Percentiles rank a stretch among this genome's conserved stretches.
These are phyloP conservation scores for Penicillium sp. DNA, from an alignment of 2,329 filamentous ascomycete species.

Conservation along the genomic window DNA sequence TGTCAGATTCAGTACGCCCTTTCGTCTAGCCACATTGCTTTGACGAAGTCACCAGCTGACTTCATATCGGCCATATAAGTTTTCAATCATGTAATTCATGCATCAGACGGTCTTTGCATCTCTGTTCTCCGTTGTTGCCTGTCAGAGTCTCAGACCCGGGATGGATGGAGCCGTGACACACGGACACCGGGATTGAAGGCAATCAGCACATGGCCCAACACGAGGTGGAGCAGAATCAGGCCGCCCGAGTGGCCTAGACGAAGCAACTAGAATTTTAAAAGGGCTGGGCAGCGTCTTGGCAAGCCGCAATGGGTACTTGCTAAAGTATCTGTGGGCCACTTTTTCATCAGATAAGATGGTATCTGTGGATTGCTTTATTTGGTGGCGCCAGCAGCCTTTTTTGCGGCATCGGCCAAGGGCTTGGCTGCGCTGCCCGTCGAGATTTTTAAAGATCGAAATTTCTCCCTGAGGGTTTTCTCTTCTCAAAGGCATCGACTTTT, in stretches of 20 bases:
- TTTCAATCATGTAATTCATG: not conserved
- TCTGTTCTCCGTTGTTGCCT: not conserved
- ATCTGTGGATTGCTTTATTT: not conserved
- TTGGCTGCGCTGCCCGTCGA: not conserved
- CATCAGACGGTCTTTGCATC: not conserved
- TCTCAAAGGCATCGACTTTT: not conserved
- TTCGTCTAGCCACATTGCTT: slow-evolving; percentile 45
- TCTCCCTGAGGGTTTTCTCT: not conserved
- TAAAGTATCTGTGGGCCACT: not conserved
- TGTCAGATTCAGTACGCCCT: too few species aligned
- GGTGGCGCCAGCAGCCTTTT: not conserved
- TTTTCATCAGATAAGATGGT: slow-evolving; percentile 13
- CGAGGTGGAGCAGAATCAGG: not conserved
- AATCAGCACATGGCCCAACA: not conserved
- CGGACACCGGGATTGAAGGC: not conserved
- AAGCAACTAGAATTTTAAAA: not conserved
- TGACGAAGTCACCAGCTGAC: slow-evolving; percentile 51
- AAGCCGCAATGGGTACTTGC: not conserved
- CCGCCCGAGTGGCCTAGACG: not conserved
- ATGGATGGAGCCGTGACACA: not conserved
- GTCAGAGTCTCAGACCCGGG: not conserved
- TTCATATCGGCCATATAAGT: slow-evolving; percentile 50
- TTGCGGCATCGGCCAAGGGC: not conserved
- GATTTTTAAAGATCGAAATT: not conserved
- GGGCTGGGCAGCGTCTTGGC: not conserved